Percentiles rank a stretch among this genome's conserved stretches.
Conservation (phyloP, 73 alveolate species). For the Durusdinium trenchii region DNA sequence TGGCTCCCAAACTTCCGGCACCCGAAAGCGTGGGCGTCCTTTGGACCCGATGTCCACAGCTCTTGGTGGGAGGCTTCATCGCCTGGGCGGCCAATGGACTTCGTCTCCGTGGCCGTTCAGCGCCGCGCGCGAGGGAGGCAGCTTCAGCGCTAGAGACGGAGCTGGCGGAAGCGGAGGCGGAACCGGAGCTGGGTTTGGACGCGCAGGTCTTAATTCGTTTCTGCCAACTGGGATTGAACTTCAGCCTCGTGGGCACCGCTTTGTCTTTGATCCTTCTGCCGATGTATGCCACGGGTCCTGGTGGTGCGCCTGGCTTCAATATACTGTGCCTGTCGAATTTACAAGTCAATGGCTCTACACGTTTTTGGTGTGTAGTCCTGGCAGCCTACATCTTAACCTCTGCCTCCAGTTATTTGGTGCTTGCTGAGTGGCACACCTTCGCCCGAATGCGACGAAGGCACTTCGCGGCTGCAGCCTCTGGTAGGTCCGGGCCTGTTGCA, state of each 20-base stretch:
- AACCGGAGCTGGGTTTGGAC: slow-evolving; percentile 28
- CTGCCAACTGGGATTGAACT: slow-evolving; percentile 87
- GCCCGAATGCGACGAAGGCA: slow-evolving; percentile 51
- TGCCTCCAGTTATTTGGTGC: slow-evolving; percentile 49
- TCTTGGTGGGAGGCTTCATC: slow-evolving; percentile 34
- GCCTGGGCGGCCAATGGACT: slow-evolving; percentile 57
- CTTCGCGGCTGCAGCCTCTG: slow-evolving; percentile 61
- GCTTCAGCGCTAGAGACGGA: no score
- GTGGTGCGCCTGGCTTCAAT: slow-evolving; percentile 74
- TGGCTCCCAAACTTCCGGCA: slow-evolving; percentile 71
- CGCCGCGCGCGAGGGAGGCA: no score
- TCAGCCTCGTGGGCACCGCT: slow-evolving; percentile 73
- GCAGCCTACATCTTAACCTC: slow-evolving; percentile 66
- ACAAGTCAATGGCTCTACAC: slow-evolving; percentile 57
- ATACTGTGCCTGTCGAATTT: slow-evolving; percentile 43
- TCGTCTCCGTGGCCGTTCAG: no score
- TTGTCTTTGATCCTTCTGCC: slow-evolving; percentile 54
- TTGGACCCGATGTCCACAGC: slow-evolving; percentile 19
- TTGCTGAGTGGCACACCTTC: slow-evolving; percentile 57
- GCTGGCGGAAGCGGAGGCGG: not conserved
- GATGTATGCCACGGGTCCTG: slow-evolving; percentile 72
- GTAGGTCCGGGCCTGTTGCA: slow-evolving; percentile 38
- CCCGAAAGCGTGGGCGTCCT: slow-evolving; percentile 63
- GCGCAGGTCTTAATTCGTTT: slow-evolving; percentile 77
- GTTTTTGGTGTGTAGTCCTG: slow-evolving; percentile 82